phyloP scores from a whole-genome alignment of 305 asterid genomes.

The Rubia tinctorum region DNA sequence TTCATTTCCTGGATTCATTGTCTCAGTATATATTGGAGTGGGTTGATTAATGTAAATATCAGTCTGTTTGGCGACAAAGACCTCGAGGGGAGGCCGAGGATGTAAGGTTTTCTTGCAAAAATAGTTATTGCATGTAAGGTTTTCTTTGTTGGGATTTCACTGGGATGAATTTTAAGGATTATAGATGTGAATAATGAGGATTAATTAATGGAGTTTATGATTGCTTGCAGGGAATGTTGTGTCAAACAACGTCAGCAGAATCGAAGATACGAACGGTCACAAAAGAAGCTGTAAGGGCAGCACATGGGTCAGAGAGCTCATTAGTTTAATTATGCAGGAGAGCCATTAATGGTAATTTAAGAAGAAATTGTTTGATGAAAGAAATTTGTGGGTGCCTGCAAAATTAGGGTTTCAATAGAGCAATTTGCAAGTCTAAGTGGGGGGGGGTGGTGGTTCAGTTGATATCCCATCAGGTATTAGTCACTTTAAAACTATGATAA shows the following conservation, averaged over 20 bases:
- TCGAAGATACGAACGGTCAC: neutral
- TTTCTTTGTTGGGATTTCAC: too few relatives aligned
- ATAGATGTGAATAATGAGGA: neutral
- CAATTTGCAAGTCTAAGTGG: too few relatives aligned
- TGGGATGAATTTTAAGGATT: neutral
- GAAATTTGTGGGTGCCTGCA: too few relatives aligned
- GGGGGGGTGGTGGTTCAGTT: too few relatives aligned
- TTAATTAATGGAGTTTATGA: neutral
- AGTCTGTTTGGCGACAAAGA: too few relatives aligned
- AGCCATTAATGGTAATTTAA: constrained; percentile 20
- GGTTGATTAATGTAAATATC: too few relatives aligned
- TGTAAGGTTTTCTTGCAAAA: too few relatives aligned
- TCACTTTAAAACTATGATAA: neutral
- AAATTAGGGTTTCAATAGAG: too few relatives aligned
- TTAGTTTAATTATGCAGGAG: neutral
- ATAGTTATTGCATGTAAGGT: too few relatives aligned
- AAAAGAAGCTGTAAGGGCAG: neutral
- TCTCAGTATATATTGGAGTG: too few relatives aligned
- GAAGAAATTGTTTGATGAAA: constrained; percentile 21
- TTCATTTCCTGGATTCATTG: too few relatives aligned
- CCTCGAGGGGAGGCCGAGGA: too few relatives aligned
- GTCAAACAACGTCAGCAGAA: neutral
- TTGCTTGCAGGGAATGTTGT: neutral
- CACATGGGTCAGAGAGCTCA: neutral
- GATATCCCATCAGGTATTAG: constrained; percentile 10